phyloP scores from a whole-genome alignment of 1,139 yeast species.

The Kluyveromyces marxianus region DNA sequence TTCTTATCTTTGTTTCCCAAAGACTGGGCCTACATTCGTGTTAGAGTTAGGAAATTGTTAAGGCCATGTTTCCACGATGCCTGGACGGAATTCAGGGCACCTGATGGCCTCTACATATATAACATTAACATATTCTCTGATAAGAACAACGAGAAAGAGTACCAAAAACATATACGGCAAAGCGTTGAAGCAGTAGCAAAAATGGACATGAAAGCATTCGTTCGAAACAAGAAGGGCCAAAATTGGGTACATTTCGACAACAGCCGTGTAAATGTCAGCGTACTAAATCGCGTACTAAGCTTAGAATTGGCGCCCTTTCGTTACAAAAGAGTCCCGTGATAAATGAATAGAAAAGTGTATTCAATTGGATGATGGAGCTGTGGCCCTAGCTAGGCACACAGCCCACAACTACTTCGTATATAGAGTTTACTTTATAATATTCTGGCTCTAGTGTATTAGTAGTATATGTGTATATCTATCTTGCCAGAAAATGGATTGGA shows the following conservation, averaged over 20 bases:
- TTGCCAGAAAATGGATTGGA: too few relatives aligned
- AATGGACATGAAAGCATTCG: constrained; percentile 15
- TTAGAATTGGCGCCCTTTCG: constrained; percentile 15
- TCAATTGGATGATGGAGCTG: neutral
- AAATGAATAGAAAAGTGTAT: neutral
- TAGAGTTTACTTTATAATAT: too few relatives aligned
- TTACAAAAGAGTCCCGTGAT: constrained; percentile 1
- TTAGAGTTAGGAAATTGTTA: constrained; percentile 36
- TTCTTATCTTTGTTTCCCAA: constrained; percentile 31
- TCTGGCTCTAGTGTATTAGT: too few relatives aligned
- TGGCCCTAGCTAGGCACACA: neutral
- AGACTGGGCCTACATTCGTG: constrained; percentile 35
- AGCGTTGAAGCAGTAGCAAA: constrained; percentile 31
- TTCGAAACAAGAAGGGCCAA: constrained; percentile 6
- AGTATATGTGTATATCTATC: too few relatives aligned
- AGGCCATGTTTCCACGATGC: constrained; percentile 31
- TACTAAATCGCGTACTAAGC: constrained; percentile 17
- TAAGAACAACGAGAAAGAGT: constrained; percentile 27
- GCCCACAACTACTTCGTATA: neutral
- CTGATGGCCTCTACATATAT: constrained; percentile 44
- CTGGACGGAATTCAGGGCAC: constrained; percentile 23
- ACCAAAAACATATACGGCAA: constrained; percentile 29
- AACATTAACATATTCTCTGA: constrained; percentile 36
- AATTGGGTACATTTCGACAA: constrained; percentile 29
- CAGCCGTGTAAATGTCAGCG: constrained; percentile 20